Evolutionary conservation across 495 filamentous ascomycete genomes (phyloP), one percentile per base, ranked within the genome.

Genomic region (Podospora tetraspora): DNA sequence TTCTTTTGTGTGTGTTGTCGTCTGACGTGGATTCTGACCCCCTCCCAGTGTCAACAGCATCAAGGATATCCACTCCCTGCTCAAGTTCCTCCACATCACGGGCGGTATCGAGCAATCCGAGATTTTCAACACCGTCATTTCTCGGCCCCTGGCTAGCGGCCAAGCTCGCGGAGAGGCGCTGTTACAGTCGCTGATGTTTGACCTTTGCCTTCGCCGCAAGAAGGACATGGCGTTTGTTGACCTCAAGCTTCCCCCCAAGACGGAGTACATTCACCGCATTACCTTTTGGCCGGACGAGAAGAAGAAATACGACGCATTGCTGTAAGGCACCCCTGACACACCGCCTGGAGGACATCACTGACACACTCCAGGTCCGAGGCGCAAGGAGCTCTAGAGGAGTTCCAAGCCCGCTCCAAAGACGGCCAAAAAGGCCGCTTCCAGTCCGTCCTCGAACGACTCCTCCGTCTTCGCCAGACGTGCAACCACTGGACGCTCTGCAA

Each of bases 161-260:
- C 82, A 89, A 3, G 64, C 60, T 13, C 61, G 73, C 3, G 80
- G 89, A 23, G 88, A 86, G 57, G 75, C 83, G 21, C 78, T 96
- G 21, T 82, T 96, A 16, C 91, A 94, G 72, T 84, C 87, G 2
- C 81, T 97, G 59, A 95, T 96, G 87, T 82, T 81, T 8, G 91
- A 90, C n/a, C 84, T 96, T 29, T 96, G 92, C 72, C 82, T 97
- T 24, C 86, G 94, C 52, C 87, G 94, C 27, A 88, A 89, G 70
- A 97, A 97, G 78, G 89, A 93, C 64, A 97, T 97, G 93, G 84
- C 84, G 11, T 97, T 97, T 69, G 84, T 97, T 59, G 92, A 97
- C 70, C 79, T 97, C 13, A 88, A 88, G 62, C 84, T 97, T 1
- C 93, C 94, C 0, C 79, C 88, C 11, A 85, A 95, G 67, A 90